Percentiles rank a stretch among this genome's conserved stretches.
Conservation (phyloP, 352 stramenopile species). For the Blastocystis sp. region DNA sequence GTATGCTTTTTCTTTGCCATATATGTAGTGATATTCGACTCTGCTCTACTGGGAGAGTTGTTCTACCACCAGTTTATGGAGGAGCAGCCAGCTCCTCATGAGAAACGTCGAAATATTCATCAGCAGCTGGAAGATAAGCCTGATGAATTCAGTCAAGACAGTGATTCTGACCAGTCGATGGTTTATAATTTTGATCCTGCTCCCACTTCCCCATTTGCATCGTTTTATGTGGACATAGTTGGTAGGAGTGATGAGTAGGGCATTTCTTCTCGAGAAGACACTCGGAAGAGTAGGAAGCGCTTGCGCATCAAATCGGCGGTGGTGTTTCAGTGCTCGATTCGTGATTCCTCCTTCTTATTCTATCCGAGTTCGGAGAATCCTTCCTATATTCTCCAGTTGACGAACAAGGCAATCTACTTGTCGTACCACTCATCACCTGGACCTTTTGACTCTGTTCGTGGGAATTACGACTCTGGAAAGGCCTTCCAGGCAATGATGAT, state of each 20-base stretch:
- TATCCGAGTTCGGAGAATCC: not conserved
- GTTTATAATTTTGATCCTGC: slow-evolving; percentile 28
- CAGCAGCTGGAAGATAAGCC: slow-evolving; percentile 41
- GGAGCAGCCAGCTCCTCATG: not conserved
- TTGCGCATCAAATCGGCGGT: not conserved
- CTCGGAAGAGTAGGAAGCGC: not conserved
- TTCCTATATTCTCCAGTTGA: not conserved
- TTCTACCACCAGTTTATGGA: slow-evolving; percentile 30
- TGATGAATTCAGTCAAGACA: not conserved
- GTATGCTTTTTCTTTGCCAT: not conserved
- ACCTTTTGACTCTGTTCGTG: not conserved
- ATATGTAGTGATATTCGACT: slow-evolving; percentile 28
- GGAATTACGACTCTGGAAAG: slow-evolving; percentile 5
- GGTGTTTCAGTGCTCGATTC: slow-evolving; percentile 17
- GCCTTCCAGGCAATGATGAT: not conserved
- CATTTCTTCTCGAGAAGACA: not conserved
- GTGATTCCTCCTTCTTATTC: not conserved
- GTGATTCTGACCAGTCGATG: slow-evolving; percentile 25
- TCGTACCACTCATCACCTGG: slow-evolving; percentile 17
- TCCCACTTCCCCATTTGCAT: not conserved
- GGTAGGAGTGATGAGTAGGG: not conserved
- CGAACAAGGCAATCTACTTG: not conserved
- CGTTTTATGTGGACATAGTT: not conserved
- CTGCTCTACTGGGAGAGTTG: not conserved
- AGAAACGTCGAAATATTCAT: slow-evolving; percentile 19